Percentiles rank a stretch among this genome's conserved stretches.
These are phyloP conservation scores for Penicillium sp. DNA, from an alignment of 2,329 filamentous ascomycete genomes.

Conservation along the genomic window DNA sequence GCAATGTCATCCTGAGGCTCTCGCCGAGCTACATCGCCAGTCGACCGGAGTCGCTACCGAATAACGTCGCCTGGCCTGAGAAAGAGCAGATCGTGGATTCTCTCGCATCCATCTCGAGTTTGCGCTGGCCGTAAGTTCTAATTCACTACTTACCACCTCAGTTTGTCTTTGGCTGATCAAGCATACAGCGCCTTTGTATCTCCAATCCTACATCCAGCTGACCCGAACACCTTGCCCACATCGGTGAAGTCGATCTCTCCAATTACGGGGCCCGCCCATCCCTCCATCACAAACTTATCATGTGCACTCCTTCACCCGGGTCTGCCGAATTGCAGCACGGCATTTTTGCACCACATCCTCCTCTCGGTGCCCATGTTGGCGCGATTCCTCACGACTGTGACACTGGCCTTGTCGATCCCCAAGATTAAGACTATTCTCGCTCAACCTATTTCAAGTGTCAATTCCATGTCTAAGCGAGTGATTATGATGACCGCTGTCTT, in stretches of 20 bases:
- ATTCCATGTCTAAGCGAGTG: constrained; percentile 60
- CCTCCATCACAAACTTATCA: constrained; percentile 74
- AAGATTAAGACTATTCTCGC: constrained; percentile 63
- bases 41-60: constrained; percentile 63
- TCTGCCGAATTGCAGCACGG: constrained; percentile 81
- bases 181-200: constrained; percentile 60
- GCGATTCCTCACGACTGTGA: constrained; percentile 64
- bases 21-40: constrained; percentile 73
- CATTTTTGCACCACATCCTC: constrained; percentile 82
- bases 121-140: constrained; percentile 72
- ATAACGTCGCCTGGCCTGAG: constrained; percentile 64
- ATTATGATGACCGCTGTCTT: constrained; percentile 71
- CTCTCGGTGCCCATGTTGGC: constrained; percentile 72
- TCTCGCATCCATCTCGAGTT: constrained; percentile 70
- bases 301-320: constrained; percentile 84
- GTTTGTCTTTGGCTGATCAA: constrained; percentile 1
- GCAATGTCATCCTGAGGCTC: constrained; percentile 61
- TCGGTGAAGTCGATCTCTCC: constrained; percentile 64
- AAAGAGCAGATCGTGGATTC: constrained; percentile 72
- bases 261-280: constrained; percentile 77
- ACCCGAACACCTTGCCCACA: constrained; percentile 54
- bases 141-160: not conserved
- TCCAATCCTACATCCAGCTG: constrained; percentile 76
- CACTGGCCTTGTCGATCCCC: constrained; percentile 60
- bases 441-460: constrained; percentile 61